Base-by-base conservation (phyloP, 2,329 filamentous ascomycete species). In the Exophiala lecanii-corni region DNA sequence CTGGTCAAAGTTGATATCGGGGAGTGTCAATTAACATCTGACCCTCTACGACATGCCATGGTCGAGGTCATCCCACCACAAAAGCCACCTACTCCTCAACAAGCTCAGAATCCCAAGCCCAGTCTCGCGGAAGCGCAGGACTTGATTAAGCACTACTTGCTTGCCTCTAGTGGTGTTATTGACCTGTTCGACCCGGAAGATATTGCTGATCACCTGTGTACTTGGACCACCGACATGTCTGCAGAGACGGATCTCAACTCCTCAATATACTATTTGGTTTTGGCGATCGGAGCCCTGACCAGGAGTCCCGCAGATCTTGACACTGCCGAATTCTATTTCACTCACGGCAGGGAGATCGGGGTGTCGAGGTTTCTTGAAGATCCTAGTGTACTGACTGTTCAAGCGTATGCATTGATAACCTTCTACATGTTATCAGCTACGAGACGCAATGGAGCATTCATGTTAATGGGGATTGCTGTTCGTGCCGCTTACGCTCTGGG, bases 401-500 rank as follows among this genome's bases (percentile, higher is more conserved):
- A 75, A 51, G 71, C 71, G 2, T 75, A 74, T 51, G 61, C 70
- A 4, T 52, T 75, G 12, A 65, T 75, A n/a, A 67, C 71, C 1
- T 66, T 75, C 49, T 75, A 70, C 51, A 71, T 75, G 70, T 61
- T 76, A 2, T 62, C 71, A 19, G 69, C 69, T 9, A 74, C 69
- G 43, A 68, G 73, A 32, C 69, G 71, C 9, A 76, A 76, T 45
- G 72, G 70, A 1, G 72, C 72, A 4, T 75, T 73, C 41, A 65
- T 75, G 53, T 71, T 74, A 36, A 66, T 75, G 13, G 72, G 71
- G 45, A 62, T 75, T 41, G 71, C 73, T n/a, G 62, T 73, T 16
- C 66, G 72, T 19, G 70, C 72, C 9, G 70, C 71, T 1, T 75
- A 75, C 49, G 71, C 73, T 1, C 68, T 75, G 17, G 73, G 73